Conservation (phyloP, 495 filamentous ascomycete genomes). For the Durotheca rogersii region DNA sequence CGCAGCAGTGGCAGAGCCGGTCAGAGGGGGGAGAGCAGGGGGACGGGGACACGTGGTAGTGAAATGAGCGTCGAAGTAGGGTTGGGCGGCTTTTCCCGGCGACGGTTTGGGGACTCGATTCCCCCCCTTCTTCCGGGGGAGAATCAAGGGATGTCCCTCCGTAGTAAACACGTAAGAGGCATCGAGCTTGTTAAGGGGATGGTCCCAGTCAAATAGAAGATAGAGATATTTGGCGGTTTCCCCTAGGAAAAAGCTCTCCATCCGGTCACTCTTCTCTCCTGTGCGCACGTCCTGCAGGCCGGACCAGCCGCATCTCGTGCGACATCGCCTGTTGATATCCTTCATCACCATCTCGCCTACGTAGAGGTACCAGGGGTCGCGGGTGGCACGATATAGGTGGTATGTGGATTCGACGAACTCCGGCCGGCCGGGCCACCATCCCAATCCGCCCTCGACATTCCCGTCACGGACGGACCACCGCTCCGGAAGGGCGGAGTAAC, state of each 20-base stretch:
- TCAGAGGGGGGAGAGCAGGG: constrained; percentile 59
- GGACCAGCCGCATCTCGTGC: constrained; percentile 93
- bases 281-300: constrained; percentile 89
- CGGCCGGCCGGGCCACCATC: constrained; percentile 92
- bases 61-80: constrained; percentile 40
- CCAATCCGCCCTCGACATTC: constrained; percentile 78
- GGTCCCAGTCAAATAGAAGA: constrained; percentile 78
- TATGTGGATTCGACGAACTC: constrained; percentile 97
- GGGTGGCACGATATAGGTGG: constrained; percentile 87
- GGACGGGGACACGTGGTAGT: constrained; percentile 63
- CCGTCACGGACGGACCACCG: constrained; percentile 88
- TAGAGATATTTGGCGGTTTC: constrained; percentile 96
- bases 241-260: constrained; percentile 98
- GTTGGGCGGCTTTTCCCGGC: constrained; percentile 16
- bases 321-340: constrained; percentile 86
- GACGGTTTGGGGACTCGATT: constrained; percentile 15
- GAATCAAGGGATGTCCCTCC: constrained; percentile 89
- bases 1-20: constrained; percentile 75
- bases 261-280: constrained; percentile 88
- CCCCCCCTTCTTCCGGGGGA: constrained; percentile 57
- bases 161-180: constrained; percentile 90
- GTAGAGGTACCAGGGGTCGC: constrained; percentile 93
- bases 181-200: constrained; percentile 85
- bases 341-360: constrained; percentile 92
- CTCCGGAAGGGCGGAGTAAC: constrained; percentile 89